phyloP scores from a whole-genome alignment of 169 alveolate genomes.

The Plasmodium yoelii region DNA sequence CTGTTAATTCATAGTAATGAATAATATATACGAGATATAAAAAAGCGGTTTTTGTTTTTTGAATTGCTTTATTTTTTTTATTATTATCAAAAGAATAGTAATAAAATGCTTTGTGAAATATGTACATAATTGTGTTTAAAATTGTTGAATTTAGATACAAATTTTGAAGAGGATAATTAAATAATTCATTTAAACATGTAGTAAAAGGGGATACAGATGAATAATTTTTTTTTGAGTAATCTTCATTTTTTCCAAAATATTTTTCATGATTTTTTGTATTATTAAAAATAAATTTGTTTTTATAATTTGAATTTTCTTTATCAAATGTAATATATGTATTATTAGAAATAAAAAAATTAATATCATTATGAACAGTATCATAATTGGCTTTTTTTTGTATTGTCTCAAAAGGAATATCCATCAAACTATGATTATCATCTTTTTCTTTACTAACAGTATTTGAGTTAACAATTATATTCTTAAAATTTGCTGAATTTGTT shows the following conservation, averaged over 20 bases:
- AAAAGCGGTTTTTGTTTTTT: conserved; percentile 45
- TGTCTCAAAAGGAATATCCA: conserved; percentile 18
- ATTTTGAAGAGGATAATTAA: conserved; percentile 59
- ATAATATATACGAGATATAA: conserved; percentile 44
- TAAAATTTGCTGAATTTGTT: neutral
- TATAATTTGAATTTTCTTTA: conserved; percentile 44
- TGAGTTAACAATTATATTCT: conserved; percentile 1
- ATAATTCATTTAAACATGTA: conserved; percentile 46
- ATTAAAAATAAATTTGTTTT: conserved; percentile 26
- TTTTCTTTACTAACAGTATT: neutral
- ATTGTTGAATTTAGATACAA: conserved; percentile 50
- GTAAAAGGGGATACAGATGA: conserved; percentile 48
- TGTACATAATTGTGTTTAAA: conserved; percentile 44
- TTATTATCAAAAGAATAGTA: conserved; percentile 29
- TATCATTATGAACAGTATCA: conserved; percentile 10
- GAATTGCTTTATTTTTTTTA: conserved; percentile 19
- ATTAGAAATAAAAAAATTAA: conserved; percentile 20
- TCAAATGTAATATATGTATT: conserved; percentile 52
- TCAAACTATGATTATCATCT: neutral
- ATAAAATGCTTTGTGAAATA: conserved; percentile 54
- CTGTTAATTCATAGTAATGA: conserved; percentile 30
- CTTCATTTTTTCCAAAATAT: neutral
- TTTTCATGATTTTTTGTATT: neutral
- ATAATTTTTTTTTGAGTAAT: conserved; percentile 8
- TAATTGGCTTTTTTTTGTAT: conserved; percentile 29